Conservation (phyloP, 2,329 filamentous ascomycete species). For the Pseudogymnoascus sp. region DNA sequence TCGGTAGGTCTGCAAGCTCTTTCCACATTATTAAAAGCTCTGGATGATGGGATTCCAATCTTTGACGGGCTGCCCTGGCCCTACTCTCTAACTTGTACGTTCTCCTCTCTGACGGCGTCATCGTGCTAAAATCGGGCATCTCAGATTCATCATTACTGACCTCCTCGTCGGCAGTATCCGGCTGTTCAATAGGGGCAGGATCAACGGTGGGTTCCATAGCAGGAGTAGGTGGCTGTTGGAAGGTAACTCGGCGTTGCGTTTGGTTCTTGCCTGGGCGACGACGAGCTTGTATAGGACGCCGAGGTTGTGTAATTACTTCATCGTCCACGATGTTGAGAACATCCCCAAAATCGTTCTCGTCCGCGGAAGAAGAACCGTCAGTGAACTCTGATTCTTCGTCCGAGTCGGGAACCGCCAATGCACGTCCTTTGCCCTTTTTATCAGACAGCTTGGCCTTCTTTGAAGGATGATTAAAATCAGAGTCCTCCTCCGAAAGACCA, state of each 20-base stretch:
- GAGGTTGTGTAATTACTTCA: not conserved
- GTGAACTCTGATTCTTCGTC: conserved; percentile 14
- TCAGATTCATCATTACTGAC: not conserved
- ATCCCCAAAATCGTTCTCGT: not conserved
- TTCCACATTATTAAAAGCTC: conserved; percentile 78
- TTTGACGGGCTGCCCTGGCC: conserved; percentile 45
- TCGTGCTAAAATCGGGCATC: conserved; percentile 16
- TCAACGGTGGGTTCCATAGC: conserved; percentile 28
- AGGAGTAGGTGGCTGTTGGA: conserved; percentile 15
- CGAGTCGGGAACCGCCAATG: conserved; percentile 23
- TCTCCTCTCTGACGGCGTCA: conserved; percentile 22
- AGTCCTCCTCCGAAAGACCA: conserved; percentile 17
- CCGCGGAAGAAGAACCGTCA: not conserved
- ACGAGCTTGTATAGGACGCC: conserved; percentile 26
- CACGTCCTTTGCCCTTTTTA: conserved; percentile 19
- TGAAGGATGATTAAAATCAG: conserved; percentile 17
- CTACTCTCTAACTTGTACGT: conserved; percentile 31
- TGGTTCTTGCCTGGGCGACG: not conserved
- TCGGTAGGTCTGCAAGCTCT: conserved; percentile 57
- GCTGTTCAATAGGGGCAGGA: conserved; percentile 11
- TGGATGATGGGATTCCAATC: conserved; percentile 69
- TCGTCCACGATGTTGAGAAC: conserved; percentile 10
- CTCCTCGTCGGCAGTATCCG: not conserved
- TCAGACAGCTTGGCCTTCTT: conserved; percentile 16
- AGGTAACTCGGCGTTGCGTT: not conserved